Evolutionary conservation across 768 basidiomycete genomes (phyloP).

Genomic region (Boletus eberwhitei): DNA sequence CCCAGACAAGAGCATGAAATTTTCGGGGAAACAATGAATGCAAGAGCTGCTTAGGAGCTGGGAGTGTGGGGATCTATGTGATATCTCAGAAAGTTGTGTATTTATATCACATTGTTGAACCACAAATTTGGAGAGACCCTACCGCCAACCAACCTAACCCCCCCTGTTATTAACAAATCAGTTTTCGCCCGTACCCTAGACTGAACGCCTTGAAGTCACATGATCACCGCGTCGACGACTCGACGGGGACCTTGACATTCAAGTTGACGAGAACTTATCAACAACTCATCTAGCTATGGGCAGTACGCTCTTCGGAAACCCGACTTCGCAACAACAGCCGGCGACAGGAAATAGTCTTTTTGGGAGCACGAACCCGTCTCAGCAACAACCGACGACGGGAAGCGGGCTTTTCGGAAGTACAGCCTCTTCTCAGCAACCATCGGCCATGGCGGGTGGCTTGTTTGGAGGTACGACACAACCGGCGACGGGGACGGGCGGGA

Average conservation of each 20-base stretch:
- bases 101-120: no score
- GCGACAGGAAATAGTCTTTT: constrained; percentile 24
- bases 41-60: background rate
- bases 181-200: no score
- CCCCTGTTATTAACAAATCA: no score
- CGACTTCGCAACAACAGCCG: constrained; percentile 22
- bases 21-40: background rate
- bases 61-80: background rate
- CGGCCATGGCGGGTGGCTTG: constrained; percentile 10
- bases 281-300: constrained; percentile 11
- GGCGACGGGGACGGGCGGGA: background rate
- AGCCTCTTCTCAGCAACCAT: constrained; percentile 11
- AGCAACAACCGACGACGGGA: constrained; percentile 22
- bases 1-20: constrained; percentile 25
- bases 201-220: constrained; percentile 10
- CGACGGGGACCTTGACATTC: background rate
- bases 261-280: background rate
- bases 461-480: constrained; percentile 20
- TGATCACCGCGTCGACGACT: constrained; percentile 3
- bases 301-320: constrained; percentile 22
- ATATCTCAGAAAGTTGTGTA: background rate
- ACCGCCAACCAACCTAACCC: no score
- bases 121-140: background rate
- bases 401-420: constrained; percentile 17
- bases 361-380: constrained; percentile 22